Evolutionary conservation across 768 basidiomycete species (phyloP).

Genomic region (Mrakia hoshinonis): DNA sequence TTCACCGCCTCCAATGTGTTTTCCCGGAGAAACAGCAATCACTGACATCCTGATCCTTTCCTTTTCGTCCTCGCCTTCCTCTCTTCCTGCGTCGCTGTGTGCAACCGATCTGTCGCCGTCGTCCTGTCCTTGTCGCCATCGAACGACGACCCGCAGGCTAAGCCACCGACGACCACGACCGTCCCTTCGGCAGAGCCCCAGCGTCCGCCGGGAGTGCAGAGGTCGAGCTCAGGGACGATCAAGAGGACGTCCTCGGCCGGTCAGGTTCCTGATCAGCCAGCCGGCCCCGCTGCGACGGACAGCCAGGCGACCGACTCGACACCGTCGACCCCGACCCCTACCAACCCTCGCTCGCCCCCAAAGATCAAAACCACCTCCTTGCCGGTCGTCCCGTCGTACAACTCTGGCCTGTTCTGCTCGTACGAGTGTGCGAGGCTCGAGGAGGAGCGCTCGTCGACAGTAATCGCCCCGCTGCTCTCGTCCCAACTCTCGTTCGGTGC

Average conservation of each 20-base stretch:
- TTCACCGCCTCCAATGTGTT: too few relatives aligned
- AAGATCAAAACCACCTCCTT: background rate
- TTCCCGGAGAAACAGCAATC: too few relatives aligned
- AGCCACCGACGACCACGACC: too few relatives aligned
- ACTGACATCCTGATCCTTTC: too few relatives aligned
- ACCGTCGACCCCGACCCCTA: background rate
- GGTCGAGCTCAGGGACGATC: too few relatives aligned
- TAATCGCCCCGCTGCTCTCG: constrained; percentile 1
- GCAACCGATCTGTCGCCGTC: too few relatives aligned
- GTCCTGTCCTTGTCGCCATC: too few relatives aligned
- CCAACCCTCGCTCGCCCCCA: background rate
- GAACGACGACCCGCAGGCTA: too few relatives aligned
- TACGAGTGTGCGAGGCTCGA: constrained; percentile 8
- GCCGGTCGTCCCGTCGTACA: background rate
- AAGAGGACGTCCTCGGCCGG: background rate
- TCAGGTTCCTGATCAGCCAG: background rate
- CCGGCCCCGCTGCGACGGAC: background rate
- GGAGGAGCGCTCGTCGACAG: constrained; percentile 4
- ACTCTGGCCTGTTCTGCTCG: constrained; percentile 10
- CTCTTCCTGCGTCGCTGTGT: too few relatives aligned
- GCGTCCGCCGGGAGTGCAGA: too few relatives aligned
- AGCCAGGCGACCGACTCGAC: background rate
- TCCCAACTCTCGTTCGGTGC: background rate
- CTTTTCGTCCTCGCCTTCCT: too few relatives aligned
- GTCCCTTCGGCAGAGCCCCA: too few relatives aligned